phyloP scores from a whole-genome alignment of 78 protist species.

The Thecamonas trahens region DNA sequence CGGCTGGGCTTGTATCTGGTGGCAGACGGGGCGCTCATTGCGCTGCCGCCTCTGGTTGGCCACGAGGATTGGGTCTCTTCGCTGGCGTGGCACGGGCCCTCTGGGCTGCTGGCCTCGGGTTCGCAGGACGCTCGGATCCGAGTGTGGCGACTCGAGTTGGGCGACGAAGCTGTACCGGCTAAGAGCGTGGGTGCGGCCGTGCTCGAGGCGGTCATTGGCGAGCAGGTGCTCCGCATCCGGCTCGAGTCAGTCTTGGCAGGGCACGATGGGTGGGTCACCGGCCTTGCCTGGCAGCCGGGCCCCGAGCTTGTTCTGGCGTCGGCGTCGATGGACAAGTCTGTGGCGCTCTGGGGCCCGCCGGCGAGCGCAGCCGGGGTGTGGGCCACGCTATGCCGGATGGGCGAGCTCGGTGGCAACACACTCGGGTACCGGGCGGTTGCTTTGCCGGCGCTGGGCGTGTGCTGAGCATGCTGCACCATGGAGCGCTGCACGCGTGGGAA shows the following conservation, averaged over 20 bases:
- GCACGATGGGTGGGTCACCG: background rate
- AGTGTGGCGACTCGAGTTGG: no score
- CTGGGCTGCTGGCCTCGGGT: no score
- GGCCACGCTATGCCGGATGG: background rate
- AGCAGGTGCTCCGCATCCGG: no score
- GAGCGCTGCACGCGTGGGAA: conserved; percentile 24
- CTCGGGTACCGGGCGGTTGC: conserved; percentile 9
- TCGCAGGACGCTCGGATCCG: no score
- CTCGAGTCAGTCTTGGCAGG: background rate
- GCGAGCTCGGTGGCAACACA: conserved; percentile 15
- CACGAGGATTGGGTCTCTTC: conserved; percentile 20
- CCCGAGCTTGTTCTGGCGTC: background rate
- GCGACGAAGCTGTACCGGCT: no score
- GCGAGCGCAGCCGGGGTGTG: background rate
- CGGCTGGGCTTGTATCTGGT: no score
- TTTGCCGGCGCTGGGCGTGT: background rate
- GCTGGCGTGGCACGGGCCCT: conserved; percentile 7
- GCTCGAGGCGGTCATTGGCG: no score
- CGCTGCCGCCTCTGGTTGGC: no score
- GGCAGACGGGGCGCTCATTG: no score
- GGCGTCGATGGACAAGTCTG: conserved; percentile 1
- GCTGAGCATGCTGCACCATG: conserved; percentile 1
- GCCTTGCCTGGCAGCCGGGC: background rate
- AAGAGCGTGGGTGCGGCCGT: no score
- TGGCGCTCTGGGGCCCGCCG: conserved; percentile 5